Base-by-base conservation (phyloP, 257 asterid species). In the Knoxia roxburghii region DNA sequence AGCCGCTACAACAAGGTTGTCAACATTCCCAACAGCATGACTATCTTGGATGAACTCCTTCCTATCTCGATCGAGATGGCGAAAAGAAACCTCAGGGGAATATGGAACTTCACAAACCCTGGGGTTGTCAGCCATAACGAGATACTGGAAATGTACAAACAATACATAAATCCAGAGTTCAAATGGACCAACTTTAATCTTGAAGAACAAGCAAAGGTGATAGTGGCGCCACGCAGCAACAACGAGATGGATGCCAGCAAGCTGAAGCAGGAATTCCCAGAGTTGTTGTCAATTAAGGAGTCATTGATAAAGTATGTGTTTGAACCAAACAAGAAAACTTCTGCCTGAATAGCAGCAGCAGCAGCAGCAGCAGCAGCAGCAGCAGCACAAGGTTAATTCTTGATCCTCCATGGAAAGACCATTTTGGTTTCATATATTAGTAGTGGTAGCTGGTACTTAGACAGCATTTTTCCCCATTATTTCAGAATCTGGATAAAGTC, bases 11-110 rank as follows among this genome's bases (percentile, higher is more conserved):
- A 79, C 64, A 93, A 88, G 79, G 97, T 93, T 74, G 99, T 93
- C 6, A 86, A 93, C 70, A 93, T 93, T 75, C 99, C 99, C 77
- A 93, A 93, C 89, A 93, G 98, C 83, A 93, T 93, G 97, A 93
- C 98, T 0, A 71, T 93, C 78, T 82, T 93, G 86, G 98, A 92
- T 32, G 98, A 92, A 85, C 95, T 92, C 59, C 93, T 92, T 63
- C 98, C 97, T 3, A 92, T 92, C 68, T 86, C 98, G 5, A 87
- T 92, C 35, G 97, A 92, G 91, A 92, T 92, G 98, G 98, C 97
- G 29, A 92, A 92, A 68, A 73, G 98, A 54, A 89, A 92, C 74
- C 92, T 91, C 2, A 84, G 79, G 79, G 98, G 98, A 76, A 89
- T 91, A 67, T 91, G 91, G 91, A 91, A 91, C 82, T 91, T 89